These are phyloP conservation scores for Diaporthe longicolla DNA, from an alignment of 2,329 filamentous ascomycete genomes.

Conservation along the genomic window DNA sequence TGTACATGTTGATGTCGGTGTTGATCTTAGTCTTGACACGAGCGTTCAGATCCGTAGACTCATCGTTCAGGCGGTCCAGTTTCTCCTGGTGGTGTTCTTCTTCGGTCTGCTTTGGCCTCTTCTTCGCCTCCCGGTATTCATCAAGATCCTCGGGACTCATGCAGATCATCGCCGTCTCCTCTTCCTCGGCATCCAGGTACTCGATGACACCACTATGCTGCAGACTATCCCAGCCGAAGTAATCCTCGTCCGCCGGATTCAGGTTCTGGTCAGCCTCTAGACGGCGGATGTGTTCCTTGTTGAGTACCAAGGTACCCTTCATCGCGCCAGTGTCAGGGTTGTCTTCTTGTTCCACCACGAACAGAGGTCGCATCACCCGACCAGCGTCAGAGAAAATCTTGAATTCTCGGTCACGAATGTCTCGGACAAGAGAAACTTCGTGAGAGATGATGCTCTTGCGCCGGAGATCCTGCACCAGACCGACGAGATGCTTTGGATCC, in stretches of 20 bases:
- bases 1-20: conserved; percentile 90
- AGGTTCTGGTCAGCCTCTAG: conserved; percentile 81
- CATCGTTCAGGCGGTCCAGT: conserved; percentile 74
- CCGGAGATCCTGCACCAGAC: conserved; percentile 81
- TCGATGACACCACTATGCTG: conserved; percentile 90
- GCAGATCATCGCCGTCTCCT: conserved; percentile 98
- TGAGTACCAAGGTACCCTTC: conserved; percentile 83
- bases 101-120: conserved; percentile 79
- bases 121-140: conserved; percentile 78
- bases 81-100: conserved; percentile 78
- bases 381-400: conserved; percentile 98
- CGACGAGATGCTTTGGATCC: conserved; percentile 88
- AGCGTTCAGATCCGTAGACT: conserved; percentile 80
- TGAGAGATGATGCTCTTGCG: conserved; percentile 87
- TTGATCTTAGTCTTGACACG: conserved; percentile 92
- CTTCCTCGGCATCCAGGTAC: conserved; percentile 97
- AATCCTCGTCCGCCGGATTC: conserved; percentile 70
- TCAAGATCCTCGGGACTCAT: conserved; percentile 98
- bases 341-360: conserved; percentile 91
- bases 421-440: conserved; percentile 94
- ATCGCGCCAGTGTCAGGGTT: conserved; percentile 72
- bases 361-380: conserved; percentile 92
- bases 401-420: conserved; percentile 97
- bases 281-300: conserved; percentile 82
- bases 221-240: conserved; percentile 90